Percentiles rank a stretch among this genome's conserved stretches.
phyloP scores from a whole-genome alignment of 2,329 filamentous ascomycete genomes.

The Ophiobolus disseminans region DNA sequence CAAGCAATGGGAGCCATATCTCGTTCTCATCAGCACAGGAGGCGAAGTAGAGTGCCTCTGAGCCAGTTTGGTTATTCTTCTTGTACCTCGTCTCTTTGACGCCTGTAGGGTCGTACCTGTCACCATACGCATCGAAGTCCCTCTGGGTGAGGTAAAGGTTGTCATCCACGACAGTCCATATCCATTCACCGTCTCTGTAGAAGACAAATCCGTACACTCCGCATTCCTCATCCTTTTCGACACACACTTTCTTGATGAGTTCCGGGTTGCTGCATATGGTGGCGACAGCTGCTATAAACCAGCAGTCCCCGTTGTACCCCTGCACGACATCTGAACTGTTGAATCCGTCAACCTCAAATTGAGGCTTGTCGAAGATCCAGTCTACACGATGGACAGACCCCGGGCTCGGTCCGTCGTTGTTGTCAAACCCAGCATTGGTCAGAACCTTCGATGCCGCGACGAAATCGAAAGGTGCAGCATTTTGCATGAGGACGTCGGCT shows the following conservation, averaged over 20 bases:
- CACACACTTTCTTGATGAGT: slow-evolving; percentile 75
- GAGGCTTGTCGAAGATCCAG: slow-evolving; percentile 77
- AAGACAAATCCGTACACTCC: slow-evolving; percentile 90
- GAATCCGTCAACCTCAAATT: slow-evolving; percentile 78
- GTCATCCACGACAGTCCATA: slow-evolving; percentile 89
- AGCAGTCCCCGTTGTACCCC: slow-evolving; percentile 81
- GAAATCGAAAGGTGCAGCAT: slow-evolving; percentile 27
- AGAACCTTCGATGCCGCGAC: slow-evolving; percentile 69
- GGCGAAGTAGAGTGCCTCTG: slow-evolving; percentile 78
- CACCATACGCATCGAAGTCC: slow-evolving; percentile 77
- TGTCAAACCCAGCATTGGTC: slow-evolving; percentile 26
- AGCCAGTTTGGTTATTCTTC: slow-evolving; percentile 74
- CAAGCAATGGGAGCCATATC: slow-evolving; percentile 80
- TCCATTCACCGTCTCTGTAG: slow-evolving; percentile 71
- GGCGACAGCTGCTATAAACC: slow-evolving; percentile 81
- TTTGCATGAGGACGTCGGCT: slow-evolving; percentile 27
- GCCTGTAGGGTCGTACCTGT: slow-evolving; percentile 66
- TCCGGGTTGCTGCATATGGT: slow-evolving; percentile 75
- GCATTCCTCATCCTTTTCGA: slow-evolving; percentile 73
- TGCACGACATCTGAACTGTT: slow-evolving; percentile 80
- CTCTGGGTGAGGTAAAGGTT: slow-evolving; percentile 81
- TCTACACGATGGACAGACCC: slow-evolving; percentile 50
- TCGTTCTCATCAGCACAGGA: slow-evolving; percentile 77
- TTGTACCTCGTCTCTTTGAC: slow-evolving; percentile 68
- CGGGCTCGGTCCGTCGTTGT: slow-evolving; percentile 24